phyloP scores from a whole-genome alignment of 371 early-diverging fungal genomes.

The Haplosporangium sp. region DNA sequence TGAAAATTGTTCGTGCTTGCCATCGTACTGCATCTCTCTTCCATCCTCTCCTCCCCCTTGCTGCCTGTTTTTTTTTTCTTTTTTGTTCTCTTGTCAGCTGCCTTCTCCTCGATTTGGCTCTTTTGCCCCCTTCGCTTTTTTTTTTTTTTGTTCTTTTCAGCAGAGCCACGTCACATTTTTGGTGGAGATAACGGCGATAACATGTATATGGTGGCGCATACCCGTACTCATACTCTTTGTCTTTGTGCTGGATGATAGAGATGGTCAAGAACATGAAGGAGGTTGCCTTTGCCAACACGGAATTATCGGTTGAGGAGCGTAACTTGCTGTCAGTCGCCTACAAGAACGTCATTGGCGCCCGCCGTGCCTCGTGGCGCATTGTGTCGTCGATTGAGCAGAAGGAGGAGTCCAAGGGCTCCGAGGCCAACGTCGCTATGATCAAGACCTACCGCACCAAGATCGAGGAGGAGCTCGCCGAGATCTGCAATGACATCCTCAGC shows the following conservation, averaged over 20 bases:
- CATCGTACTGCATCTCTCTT: no score
- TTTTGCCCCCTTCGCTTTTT: conserved; percentile 19
- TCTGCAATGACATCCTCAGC: conserved; percentile 95
- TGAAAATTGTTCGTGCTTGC: no score
- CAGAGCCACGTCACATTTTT: conserved; percentile 32
- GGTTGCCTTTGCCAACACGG: conserved; percentile 74
- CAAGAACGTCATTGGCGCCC: conserved; percentile 99
- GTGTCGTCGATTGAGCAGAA: conserved; percentile 99
- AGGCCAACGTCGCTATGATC: conserved; percentile 88
- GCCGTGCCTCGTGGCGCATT: conserved; percentile 99
- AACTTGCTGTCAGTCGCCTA: conserved; percentile 99
- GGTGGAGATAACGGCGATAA: no score
- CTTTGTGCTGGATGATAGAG: conserved; percentile 65
- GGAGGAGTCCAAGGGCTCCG: conserved; percentile 94
- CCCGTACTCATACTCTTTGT: not conserved
- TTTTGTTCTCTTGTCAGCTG: conserved; percentile 20
- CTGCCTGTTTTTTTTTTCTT: conserved; percentile 3
- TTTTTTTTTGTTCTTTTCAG: conserved; percentile 1
- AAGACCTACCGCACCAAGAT: conserved; percentile 92
- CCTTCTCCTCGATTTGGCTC: conserved; percentile 13
- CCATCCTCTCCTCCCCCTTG: not conserved
- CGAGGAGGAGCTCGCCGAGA: conserved; percentile 93
- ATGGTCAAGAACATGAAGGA: conserved; percentile 97
- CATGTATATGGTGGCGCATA: not conserved
- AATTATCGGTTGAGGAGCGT: conserved; percentile 97